These are phyloP conservation scores for Saccharomycopsis fodiens DNA, from an alignment of 805 yeast species.

Conservation along the genomic window DNA sequence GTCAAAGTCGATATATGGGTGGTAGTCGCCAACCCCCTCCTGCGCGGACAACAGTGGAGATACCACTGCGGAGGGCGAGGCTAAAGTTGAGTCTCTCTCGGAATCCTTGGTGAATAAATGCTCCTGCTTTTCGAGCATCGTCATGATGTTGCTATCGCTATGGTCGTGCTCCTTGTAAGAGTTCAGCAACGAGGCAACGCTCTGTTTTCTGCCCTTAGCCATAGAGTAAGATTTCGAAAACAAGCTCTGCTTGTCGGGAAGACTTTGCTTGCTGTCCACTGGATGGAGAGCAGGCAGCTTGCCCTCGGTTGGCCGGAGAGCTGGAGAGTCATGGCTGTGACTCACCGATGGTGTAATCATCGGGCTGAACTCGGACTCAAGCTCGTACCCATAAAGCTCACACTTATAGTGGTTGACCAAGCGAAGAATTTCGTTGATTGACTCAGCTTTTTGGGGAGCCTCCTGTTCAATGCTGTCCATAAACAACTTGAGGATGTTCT, in stretches of 20 bases:
- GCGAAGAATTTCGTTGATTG: slow-evolving; percentile 10
- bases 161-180: slow-evolving; percentile 3
- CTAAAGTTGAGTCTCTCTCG: neutral
- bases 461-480: neutral
- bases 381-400: slow-evolving; percentile 12
- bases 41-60: slow-evolving; percentile 4
- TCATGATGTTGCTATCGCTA: slow-evolving; percentile 1
- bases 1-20: neutral
- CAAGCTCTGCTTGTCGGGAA: no score
- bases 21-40: neutral
- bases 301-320: neutral
- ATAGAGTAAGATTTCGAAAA: neutral
- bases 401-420: slow-evolving; percentile 9
- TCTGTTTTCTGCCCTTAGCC: slow-evolving; percentile 9
- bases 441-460: slow-evolving; percentile 5
- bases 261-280: neutral
- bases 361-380: neutral
- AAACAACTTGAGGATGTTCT: slow-evolving; percentile 17
- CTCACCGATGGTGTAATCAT: neutral
- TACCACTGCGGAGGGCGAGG: slow-evolving; percentile 1
- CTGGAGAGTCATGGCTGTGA: neutral
- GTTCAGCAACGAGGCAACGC: slow-evolving; percentile 8
- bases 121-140: slow-evolving; percentile 12
- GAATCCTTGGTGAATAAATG: slow-evolving; percentile 9
- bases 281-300: neutral